phyloP scores from a whole-genome alignment of 768 basidiomycete genomes.

The Hericium erinaceus region DNA sequence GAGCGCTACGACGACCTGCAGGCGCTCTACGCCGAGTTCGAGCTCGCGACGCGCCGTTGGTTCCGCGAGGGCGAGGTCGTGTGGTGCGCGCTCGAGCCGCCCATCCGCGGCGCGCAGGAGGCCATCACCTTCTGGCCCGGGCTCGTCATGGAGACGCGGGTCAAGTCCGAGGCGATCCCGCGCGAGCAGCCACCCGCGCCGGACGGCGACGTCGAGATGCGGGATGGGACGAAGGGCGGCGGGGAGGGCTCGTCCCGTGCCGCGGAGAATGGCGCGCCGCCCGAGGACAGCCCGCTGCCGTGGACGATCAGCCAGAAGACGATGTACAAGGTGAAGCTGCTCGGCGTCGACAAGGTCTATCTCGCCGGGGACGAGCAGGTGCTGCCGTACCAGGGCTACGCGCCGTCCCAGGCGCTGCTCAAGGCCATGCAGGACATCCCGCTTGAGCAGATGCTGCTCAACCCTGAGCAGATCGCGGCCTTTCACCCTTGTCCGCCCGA shows the following conservation, averaged over 20 bases:
- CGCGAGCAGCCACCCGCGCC: constrained; percentile 10
- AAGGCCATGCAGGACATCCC: constrained; percentile 26
- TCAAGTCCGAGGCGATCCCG: constrained; percentile 37
- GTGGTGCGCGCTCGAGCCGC: constrained; percentile 51
- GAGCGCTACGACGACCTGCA: constrained; percentile 61
- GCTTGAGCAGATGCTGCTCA: constrained; percentile 13
- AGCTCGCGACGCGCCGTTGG: constrained; percentile 43
- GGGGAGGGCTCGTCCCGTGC: not conserved
- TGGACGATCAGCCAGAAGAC: constrained; percentile 57
- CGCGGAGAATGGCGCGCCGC: not conserved
- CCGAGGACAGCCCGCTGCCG: constrained; percentile 20
- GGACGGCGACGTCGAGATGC: constrained; percentile 15
- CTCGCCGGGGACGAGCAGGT: constrained; percentile 46
- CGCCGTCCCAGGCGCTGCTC: constrained; percentile 44
- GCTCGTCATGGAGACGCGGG: constrained; percentile 46
- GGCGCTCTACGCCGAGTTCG: constrained; percentile 38
- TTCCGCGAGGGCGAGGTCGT: constrained; percentile 63
- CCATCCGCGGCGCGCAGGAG: constrained; percentile 37
- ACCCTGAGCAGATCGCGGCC: constrained; percentile 24
- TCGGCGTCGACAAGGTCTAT: constrained; percentile 44
- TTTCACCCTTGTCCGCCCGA: constrained; percentile 45
- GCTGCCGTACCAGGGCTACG: constrained; percentile 68
- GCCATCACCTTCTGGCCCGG: constrained; percentile 70
- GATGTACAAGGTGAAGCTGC: constrained; percentile 58
- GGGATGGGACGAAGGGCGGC: constrained; percentile 5